These are phyloP conservation scores for Suillus variegatus DNA, from an alignment of 768 basidiomycete genomes.

Conservation along the genomic window DNA sequence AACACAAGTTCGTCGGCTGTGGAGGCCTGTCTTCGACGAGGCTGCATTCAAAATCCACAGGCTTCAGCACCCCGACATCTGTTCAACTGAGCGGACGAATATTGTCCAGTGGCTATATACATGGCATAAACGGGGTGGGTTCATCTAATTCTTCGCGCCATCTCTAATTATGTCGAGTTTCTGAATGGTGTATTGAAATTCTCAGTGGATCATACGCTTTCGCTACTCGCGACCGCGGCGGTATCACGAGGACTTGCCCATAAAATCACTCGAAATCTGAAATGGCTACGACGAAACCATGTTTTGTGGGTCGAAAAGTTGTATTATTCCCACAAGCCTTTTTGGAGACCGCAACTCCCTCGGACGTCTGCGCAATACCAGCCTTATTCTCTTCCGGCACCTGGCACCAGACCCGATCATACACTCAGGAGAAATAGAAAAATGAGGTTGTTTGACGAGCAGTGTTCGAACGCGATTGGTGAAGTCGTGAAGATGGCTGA, in stretches of 20 bases:
- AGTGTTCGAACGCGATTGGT: slow-evolving; percentile 48
- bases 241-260: slow-evolving; percentile 64
- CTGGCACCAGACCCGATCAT: slow-evolving; percentile 16
- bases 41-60: slow-evolving; percentile 46
- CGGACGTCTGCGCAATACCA: slow-evolving; percentile 22
- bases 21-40: slow-evolving; percentile 55
- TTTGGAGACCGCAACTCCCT: slow-evolving; percentile 43
- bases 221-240: slow-evolving; percentile 61
- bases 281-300: slow-evolving; percentile 32
- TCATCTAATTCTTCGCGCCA: background rate
- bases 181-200: background rate
- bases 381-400: slow-evolving; percentile 15
- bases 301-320: slow-evolving; percentile 26
- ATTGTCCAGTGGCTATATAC: slow-evolving; percentile 44
- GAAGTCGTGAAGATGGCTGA: slow-evolving; percentile 63
- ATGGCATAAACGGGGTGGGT: slow-evolving; percentile 61
- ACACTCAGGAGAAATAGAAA: slow-evolving; percentile 21
- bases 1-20: slow-evolving; percentile 47
- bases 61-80: slow-evolving; percentile 35
- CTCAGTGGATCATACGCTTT: slow-evolving; percentile 69
- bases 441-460: slow-evolving; percentile 33
- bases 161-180: slow-evolving; percentile 16
- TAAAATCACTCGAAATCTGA: slow-evolving; percentile 53
- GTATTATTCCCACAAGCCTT: slow-evolving; percentile 20
- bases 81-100: slow-evolving; percentile 28